Evolutionary conservation across 108 stramenopile genomes (phyloP).

Genomic region (Discostella pseudostelligera): DNA sequence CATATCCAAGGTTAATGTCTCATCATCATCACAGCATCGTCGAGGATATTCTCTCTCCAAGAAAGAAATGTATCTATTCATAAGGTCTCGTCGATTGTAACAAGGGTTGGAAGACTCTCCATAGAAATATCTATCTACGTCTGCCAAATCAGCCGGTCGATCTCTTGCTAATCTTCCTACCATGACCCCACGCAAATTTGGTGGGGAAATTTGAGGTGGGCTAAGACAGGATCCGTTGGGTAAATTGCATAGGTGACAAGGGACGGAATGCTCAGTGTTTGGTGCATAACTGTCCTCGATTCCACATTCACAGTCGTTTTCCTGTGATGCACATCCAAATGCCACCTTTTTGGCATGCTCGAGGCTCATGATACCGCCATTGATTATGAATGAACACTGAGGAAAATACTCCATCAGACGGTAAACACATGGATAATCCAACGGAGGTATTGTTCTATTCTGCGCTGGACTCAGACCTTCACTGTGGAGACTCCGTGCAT

Average conservation of each 20-base stretch:
- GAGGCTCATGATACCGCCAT: conserved; percentile 69
- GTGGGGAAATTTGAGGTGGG: conserved; percentile 48
- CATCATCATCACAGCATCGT: conserved; percentile 76
- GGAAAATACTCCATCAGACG: conserved; percentile 61
- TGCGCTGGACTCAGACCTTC: conserved; percentile 58
- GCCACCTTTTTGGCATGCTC: conserved; percentile 53
- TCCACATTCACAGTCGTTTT: not conserved
- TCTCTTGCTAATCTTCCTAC: conserved; percentile 74
- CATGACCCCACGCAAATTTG: conserved; percentile 70
- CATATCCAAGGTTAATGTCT: conserved; percentile 28
- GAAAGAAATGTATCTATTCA: conserved; percentile 62
- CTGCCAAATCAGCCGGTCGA: conserved; percentile 61
- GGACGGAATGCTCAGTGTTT: conserved; percentile 36
- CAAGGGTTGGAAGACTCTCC: conserved; percentile 65
- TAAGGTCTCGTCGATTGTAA: conserved; percentile 59
- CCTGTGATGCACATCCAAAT: conserved; percentile 29
- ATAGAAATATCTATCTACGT: conserved; percentile 76
- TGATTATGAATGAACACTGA: conserved; percentile 68
- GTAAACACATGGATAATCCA: conserved; percentile 74
- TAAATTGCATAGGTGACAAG: conserved; percentile 51
- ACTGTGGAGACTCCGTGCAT: conserved; percentile 62
- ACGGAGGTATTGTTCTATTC: conserved; percentile 73
- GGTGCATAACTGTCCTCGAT: conserved; percentile 3
- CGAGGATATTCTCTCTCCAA: conserved; percentile 67
- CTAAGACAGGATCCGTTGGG: conserved; percentile 62